Base-by-base conservation (phyloP, 2,329 filamentous ascomycete genomes). In the Aureobasidium sp. region DNA sequence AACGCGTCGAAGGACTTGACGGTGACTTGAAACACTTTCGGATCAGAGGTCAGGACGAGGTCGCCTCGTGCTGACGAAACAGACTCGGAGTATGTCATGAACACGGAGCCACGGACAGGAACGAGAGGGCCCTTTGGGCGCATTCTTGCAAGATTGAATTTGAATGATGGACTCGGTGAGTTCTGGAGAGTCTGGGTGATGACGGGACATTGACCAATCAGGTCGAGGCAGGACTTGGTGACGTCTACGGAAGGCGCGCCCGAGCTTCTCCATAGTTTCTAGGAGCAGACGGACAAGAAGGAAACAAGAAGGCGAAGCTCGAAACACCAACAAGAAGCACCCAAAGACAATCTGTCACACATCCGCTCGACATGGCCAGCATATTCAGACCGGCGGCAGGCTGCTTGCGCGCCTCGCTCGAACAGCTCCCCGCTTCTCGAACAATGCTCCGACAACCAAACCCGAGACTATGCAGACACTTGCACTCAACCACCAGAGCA, bases 61-160 rank as follows among this genome's bases (percentile, higher is more conserved):
- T 51, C 52, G 9, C 52, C 52, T 3, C 52, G 51, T 14, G 42
- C 20, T 17, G 37, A 31, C 6, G 44, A 3, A 31, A 36, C 3
- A 31, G 36, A n/a, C 12, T 51, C 42, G 9, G 27, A 27, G 37
- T 62, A 29, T 31, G 52, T 7, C 1, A 6, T 27, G 15, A 34
- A 31, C 7, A 9, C 3, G 0, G 25, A 29, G 44, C 11, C 31
- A 17, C 2, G 22, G 8, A 52, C 17, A 15, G 37, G 11, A n/a
- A 31, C 6, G 11, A 62, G 44, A 36, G 61, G 61, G 29, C 52
- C 61, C 45, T 62, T 62, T 5, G 44, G 29, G 27, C 61, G 61
- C 51, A 62, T 57, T 20, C 31, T 42, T 29, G 22, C 34, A 9
- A 41, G 29, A 36, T 57, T n/a, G 9, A 37, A 14, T 58, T 37